Evolutionary conservation across 2,329 filamentous ascomycete species (phyloP).

Genomic region (Monosporascus sp.): DNA sequence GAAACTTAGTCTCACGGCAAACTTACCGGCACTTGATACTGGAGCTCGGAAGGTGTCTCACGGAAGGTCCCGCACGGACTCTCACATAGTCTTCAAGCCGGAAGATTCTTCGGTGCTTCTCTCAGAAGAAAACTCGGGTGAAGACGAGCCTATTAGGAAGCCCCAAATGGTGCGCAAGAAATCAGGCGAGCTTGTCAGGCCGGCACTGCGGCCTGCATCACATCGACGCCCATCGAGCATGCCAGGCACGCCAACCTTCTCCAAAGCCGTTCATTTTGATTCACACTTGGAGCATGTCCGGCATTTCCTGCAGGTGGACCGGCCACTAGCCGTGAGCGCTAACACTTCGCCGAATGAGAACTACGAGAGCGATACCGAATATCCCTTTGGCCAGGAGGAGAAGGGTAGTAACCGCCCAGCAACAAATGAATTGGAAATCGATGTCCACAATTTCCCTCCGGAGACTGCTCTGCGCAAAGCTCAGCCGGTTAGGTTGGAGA

Average conservation of each 20-base stretch:
- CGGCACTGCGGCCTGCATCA: slow-evolving; percentile 77
- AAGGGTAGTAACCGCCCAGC: slow-evolving; percentile 34
- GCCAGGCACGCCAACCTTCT: slow-evolving; percentile 93
- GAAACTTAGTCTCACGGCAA: slow-evolving; percentile 42
- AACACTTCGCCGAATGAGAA: slow-evolving; percentile 85
- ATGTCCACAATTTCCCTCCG: slow-evolving; percentile 74
- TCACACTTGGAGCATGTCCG: slow-evolving; percentile 92
- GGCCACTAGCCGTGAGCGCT: slow-evolving; percentile 92
- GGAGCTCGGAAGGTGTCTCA: slow-evolving; percentile 41
- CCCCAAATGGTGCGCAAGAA: slow-evolving; percentile 97
- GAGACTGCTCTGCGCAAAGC: slow-evolving; percentile 57
- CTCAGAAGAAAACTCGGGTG: slow-evolving; percentile 59
- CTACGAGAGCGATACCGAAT: slow-evolving; percentile 83
- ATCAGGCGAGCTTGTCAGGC: slow-evolving; percentile 92
- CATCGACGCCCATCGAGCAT: slow-evolving; percentile 85
- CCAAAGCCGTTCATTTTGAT: slow-evolving; percentile 98
- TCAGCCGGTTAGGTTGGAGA: slow-evolving; percentile 73
- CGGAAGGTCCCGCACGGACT: slow-evolving; percentile 51
- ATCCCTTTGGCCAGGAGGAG: slow-evolving; percentile 66
- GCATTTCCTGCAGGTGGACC: slow-evolving; percentile 90
- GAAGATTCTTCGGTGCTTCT: slow-evolving; percentile 43
- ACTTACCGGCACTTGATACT: slow-evolving; percentile 36
- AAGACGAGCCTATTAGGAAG: slow-evolving; percentile 55
- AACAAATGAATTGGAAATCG: slow-evolving; percentile 81
- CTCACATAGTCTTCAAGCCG: slow-evolving; percentile 41